phyloP scores from a whole-genome alignment of 257 asterid species.

The Primulina huaijiensis region DNA sequence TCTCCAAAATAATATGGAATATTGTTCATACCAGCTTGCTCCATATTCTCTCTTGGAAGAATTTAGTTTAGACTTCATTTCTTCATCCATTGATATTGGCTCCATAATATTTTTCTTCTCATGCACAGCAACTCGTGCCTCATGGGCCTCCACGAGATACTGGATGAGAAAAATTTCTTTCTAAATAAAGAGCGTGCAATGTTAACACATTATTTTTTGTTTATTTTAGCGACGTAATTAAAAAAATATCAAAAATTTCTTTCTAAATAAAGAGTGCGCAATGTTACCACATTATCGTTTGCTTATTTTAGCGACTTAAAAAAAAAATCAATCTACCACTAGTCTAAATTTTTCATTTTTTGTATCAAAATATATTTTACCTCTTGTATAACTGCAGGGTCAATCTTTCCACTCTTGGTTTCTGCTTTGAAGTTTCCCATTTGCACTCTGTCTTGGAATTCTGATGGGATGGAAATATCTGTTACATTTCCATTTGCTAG shows the following conservation, averaged over 20 bases:
- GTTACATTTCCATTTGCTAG: conserved; percentile 84
- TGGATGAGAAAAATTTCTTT: conserved; percentile 24
- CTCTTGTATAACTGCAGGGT: conserved; percentile 64
- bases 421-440: conserved; percentile 45
- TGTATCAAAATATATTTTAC: conserved; percentile 26
- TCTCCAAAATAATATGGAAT: conserved; percentile 63
- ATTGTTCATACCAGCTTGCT: conserved; percentile 86
- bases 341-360: not conserved
- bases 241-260: not conserved
- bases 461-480: conserved; percentile 79
- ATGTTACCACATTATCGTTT: conserved; percentile 18
- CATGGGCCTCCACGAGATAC: conserved; percentile 88
- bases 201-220: conserved; percentile 10
- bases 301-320: not conserved
- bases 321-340: not conserved
- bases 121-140: conserved; percentile 61
- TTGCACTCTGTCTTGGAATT: conserved; percentile 68
- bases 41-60: conserved; percentile 79
- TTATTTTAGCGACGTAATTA: too few relatives aligned
- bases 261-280: not conserved
- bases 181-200: not conserved
- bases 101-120: conserved; percentile 58
- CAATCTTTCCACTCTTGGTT: conserved; percentile 51
- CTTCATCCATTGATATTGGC: conserved; percentile 55
- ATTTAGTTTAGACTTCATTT: conserved; percentile 43